Conservation (phyloP, 805 yeast species). For the Maudiozyma bulderi region DNA sequence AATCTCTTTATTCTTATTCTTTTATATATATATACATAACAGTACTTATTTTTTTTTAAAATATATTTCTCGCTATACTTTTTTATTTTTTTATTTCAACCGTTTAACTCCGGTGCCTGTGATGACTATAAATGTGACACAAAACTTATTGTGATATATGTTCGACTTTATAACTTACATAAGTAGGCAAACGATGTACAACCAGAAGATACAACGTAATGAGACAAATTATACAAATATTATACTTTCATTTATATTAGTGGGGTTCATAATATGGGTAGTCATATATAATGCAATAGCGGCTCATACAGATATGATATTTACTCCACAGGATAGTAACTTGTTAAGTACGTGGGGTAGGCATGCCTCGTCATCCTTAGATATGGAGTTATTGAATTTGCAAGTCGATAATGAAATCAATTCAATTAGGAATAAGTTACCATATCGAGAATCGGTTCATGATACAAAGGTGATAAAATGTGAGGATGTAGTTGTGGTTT, state of each 20-base stretch:
- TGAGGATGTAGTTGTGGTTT: neutral
- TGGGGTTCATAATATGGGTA: no score
- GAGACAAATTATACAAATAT: no score
- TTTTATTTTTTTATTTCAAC: neutral
- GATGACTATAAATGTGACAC: neutral
- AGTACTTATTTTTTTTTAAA: neutral
- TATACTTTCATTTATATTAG: no score
- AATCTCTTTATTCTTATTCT: constrained; percentile 9
- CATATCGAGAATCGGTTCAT: neutral
- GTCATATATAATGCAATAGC: no score
- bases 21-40: neutral
- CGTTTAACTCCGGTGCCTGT: no score
- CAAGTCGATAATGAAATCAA: constrained; percentile 4
- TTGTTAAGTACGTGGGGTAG: neutral
- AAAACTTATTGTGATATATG: neutral
- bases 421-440: neutral
- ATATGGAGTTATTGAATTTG: neutral
- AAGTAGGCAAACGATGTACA: no score
- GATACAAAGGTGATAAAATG: neutral
- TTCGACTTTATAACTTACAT: no score
- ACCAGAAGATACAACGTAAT: no score
- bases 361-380: constrained; percentile 43
- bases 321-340: neutral
- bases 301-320: neutral
- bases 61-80: neutral